Evolutionary conservation across 2,329 filamentous ascomycete species (phyloP).

Genomic region (Didymella glomerata): DNA sequence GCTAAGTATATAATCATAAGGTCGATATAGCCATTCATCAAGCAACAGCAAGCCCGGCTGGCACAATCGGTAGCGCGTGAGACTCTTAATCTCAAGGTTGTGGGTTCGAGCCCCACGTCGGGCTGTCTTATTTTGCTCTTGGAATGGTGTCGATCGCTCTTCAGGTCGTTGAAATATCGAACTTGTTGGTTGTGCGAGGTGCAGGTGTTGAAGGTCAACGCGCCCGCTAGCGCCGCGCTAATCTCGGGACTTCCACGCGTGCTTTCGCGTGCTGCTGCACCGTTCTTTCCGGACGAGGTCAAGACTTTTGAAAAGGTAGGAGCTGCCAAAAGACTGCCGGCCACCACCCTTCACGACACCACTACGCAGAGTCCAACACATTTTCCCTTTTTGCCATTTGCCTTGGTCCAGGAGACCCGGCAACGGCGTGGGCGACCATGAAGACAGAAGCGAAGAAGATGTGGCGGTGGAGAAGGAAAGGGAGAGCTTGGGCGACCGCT

Average conservation of each 20-base stretch:
- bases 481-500: not conserved
- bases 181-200: not conserved
- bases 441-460: not conserved
- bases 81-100: conserved; percentile 23
- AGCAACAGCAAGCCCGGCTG: conserved; percentile 14
- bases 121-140: conserved; percentile 7
- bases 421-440: not conserved
- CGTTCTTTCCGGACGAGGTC: not conserved
- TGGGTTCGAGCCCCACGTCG: conserved; percentile 22
- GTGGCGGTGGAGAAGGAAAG: too few species aligned
- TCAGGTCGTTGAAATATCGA: not conserved
- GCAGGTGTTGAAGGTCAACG: not conserved
- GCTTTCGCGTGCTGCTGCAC: not conserved
- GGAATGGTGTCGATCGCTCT: not conserved
- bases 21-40: not conserved
- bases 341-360: not conserved
- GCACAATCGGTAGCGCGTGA: conserved; percentile 24
- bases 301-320: not conserved
- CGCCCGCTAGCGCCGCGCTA: not conserved
- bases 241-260: not conserved
- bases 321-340: not conserved
- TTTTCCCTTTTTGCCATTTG: not conserved
- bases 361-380: too few species aligned
- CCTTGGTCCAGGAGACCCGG: not conserved
- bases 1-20: not conserved